These are phyloP conservation scores for Fusarium sp. DNA, from an alignment of 2,329 filamentous ascomycete species.

Conservation along the genomic window DNA sequence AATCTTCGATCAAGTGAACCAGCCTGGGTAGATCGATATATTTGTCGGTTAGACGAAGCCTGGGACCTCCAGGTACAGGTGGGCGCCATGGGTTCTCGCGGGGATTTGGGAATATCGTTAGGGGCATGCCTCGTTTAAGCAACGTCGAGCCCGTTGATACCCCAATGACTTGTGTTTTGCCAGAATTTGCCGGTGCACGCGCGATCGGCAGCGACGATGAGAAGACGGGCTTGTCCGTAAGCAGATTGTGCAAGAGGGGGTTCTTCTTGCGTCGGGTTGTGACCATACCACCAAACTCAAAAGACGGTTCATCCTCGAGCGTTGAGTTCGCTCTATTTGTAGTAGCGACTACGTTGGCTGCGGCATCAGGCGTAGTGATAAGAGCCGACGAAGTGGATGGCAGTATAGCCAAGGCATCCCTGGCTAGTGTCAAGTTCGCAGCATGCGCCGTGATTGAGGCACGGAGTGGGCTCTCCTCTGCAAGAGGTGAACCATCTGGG, in stretches of 20 bases:
- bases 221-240: slow-evolving; percentile 92
- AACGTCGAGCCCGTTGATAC: slow-evolving; percentile 71
- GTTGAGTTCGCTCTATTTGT: slow-evolving; percentile 49
- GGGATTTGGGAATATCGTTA: slow-evolving; percentile 82
- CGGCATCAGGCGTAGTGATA: slow-evolving; percentile 85
- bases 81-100: slow-evolving; percentile 73
- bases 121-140: slow-evolving; percentile 87
- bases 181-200: slow-evolving; percentile 58
- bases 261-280: slow-evolving; percentile 69
- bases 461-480: slow-evolving; percentile 45
- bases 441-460: slow-evolving; percentile 58
- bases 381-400: slow-evolving; percentile 86
- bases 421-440: slow-evolving; percentile 76
- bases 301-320: slow-evolving; percentile 60
- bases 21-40: slow-evolving; percentile 84
- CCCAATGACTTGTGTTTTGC: slow-evolving; percentile 14
- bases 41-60: slow-evolving; percentile 77
- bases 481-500: slow-evolving; percentile 41
- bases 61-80: slow-evolving; percentile 64
- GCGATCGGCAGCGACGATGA: slow-evolving; percentile 87
- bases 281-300: slow-evolving; percentile 58
- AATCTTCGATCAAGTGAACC: slow-evolving; percentile 89
- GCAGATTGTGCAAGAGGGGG: slow-evolving; percentile 90
- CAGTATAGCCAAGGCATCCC: slow-evolving; percentile 73
- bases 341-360: slow-evolving; percentile 59